Base-by-base conservation (phyloP, 2,329 filamentous ascomycete genomes). In the Ophiostoma ips region DNA sequence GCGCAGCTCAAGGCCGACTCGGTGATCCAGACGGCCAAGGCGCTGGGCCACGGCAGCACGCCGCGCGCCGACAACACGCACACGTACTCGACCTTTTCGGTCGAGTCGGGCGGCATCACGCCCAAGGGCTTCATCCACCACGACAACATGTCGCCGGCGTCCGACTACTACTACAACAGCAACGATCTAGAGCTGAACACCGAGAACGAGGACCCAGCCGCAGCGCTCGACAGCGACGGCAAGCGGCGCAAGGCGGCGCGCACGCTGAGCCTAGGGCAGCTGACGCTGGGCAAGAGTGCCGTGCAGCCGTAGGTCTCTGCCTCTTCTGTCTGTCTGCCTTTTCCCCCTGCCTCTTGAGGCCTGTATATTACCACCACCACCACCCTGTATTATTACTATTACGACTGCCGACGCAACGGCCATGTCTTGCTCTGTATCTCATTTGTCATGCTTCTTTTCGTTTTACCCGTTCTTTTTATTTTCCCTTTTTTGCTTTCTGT, bases 211-310 rank as follows among this genome's bases (percentile, higher is more conserved):
- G 50, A 46, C 24, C 58, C 51, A 5, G 18, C 16, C 24, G 58
- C 51, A 5, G 18, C 16, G 18, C 48, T 24, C 31, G 35, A 47
- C 19, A 9, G 33, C 16, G 57, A 63, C 18, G 64, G 62, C 43
- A 63, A 65, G 47, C 73, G 74, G 54, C 43, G 43, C 43, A 76
- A 68, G 60, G 77, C 79, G 1, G 77, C 76, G 19, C 75, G 76
- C 55, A 82, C 78, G 40, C 70, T 87, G 58, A 84, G 76, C 28
- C 67, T 83, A 11, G 77, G 76, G 53, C 76, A 78, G 59, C 62
- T 81, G 57, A 81, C 77, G 1, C 64, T 55, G 16, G 48, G 55
- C 37, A 58, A 56, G 47, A 52, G 46, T 10, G 46, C 53, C 13
- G 50, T 53, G 16, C 48, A 38, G 19, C 37, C 50, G 13, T 56